These are phyloP conservation scores for Penicillium concentricum DNA, from an alignment of 2,329 filamentous ascomycete genomes.

Conservation along the genomic window DNA sequence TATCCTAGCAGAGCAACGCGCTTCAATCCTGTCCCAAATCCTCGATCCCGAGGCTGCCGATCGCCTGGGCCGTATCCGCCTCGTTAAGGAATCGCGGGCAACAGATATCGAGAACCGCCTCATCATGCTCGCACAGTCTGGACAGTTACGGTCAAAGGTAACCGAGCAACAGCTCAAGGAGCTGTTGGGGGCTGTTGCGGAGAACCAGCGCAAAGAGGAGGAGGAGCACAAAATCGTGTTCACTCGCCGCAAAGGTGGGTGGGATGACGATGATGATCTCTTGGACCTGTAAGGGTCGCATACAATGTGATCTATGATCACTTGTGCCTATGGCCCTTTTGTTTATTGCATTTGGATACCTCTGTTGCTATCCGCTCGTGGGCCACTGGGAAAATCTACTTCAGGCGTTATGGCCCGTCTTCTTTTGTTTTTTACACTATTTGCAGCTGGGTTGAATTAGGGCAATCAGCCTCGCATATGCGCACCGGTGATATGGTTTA, in stretches of 20 bases:
- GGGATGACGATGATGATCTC: slow-evolving; percentile 69
- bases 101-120: slow-evolving; percentile 88
- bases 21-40: slow-evolving; percentile 78
- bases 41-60: slow-evolving; percentile 92
- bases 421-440: slow-evolving; percentile 7
- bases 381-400: slow-evolving; percentile 7
- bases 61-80: slow-evolving; percentile 86
- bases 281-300: slow-evolving; percentile 38
- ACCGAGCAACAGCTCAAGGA: slow-evolving; percentile 93
- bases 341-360: slow-evolving; percentile 5
- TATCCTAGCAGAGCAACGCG: slow-evolving; percentile 32
- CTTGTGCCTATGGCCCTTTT: neutral
- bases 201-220: slow-evolving; percentile 59
- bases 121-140: slow-evolving; percentile 83
- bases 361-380: neutral
- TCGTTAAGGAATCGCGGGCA: slow-evolving; percentile 91
- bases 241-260: slow-evolving; percentile 75
- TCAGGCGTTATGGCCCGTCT: slow-evolving; percentile 14
- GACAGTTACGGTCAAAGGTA: slow-evolving; percentile 83
- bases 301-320: neutral
- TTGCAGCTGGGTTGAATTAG: neutral
- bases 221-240: slow-evolving; percentile 83
- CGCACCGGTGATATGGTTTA: slow-evolving; percentile 10
- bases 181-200: slow-evolving; percentile 77
- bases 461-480: neutral